A percentile compares a stretch with the other conserved stretches of the same genome.
Evolutionary conservation across 495 filamentous ascomycete genomes (phyloP).

Genomic region (Penicillium canariense): DNA sequence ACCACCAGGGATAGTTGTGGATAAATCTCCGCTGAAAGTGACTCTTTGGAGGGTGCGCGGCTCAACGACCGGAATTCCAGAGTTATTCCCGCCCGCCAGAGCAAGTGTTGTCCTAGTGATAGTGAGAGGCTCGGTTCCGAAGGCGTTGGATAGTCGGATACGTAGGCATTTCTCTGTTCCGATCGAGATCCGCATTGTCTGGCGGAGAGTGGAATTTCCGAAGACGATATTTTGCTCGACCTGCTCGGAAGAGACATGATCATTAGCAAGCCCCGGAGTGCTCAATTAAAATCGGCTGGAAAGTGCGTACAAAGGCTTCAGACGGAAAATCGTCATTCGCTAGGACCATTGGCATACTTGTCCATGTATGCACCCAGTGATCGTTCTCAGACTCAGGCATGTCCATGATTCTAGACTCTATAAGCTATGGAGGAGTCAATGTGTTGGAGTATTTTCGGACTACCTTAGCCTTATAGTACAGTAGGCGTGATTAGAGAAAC

Average conservation of each 20-base stretch:
- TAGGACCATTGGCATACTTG: background rate
- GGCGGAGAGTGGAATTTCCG: constrained; percentile 60
- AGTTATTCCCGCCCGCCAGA: constrained; percentile 45
- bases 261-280: background rate
- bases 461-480: background rate
- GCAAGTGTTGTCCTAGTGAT: constrained; percentile 60
- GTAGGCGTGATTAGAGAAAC: background rate
- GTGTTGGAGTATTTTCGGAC: background rate
- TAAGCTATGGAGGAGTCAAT: background rate
- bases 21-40: constrained; percentile 54
- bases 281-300: background rate
- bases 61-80: constrained; percentile 55
- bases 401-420: background rate
- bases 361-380: background rate
- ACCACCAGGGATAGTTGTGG: constrained; percentile 55
- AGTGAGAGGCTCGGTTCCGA: constrained; percentile 58
- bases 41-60: constrained; percentile 46
- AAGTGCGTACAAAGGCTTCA: background rate
- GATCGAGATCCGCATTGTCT: constrained; percentile 62
- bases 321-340: background rate
- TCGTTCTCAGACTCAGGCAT: background rate
- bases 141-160: constrained; percentile 66
- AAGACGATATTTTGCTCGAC: constrained; percentile 26
- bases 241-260: background rate
- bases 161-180: constrained; percentile 52